Percentiles rank a stretch among this genome's conserved stretches.
Conservation (phyloP, 2,329 filamentous ascomycete genomes). For the Fusarium dimerum region DNA sequence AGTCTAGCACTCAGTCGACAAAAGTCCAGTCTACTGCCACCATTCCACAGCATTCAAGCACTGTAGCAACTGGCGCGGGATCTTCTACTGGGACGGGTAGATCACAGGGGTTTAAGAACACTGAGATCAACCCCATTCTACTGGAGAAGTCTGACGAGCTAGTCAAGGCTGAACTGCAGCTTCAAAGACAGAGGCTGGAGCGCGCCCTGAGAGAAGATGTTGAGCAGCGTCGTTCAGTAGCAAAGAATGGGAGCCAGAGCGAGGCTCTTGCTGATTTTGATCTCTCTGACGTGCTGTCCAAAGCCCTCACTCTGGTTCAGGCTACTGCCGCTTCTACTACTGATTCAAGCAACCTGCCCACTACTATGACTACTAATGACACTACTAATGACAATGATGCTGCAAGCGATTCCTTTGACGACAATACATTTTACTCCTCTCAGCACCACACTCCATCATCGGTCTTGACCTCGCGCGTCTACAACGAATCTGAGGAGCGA, state of each 20-base stretch:
- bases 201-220: constrained; percentile 74
- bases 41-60: constrained; percentile 35
- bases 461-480: constrained; percentile 49
- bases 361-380: constrained; percentile 50
- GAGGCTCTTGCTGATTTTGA: constrained; percentile 67
- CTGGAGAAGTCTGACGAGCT: constrained; percentile 85
- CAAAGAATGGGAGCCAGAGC: constrained; percentile 42
- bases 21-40: constrained; percentile 38
- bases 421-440: constrained; percentile 95
- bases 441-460: constrained; percentile 76
- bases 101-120: constrained; percentile 52
- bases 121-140: constrained; percentile 79
- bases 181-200: constrained; percentile 82
- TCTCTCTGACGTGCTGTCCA: constrained; percentile 70
- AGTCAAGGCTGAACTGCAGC: constrained; percentile 76
- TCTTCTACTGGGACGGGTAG: constrained; percentile 31
- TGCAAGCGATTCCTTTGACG: constrained; percentile 81
- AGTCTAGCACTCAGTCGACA: constrained; percentile 21
- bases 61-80: constrained; percentile 4
- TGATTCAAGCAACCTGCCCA: constrained; percentile 53
- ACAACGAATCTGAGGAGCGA: constrained; percentile 43
- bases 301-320: constrained; percentile 71
- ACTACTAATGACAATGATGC: constrained; percentile 58
- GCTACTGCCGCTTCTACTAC: constrained; percentile 62
- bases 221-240: constrained; percentile 57